Evolutionary conservation across 495 filamentous ascomycete species (phyloP).

Genomic region (Chaetomium fimeti): DNA sequence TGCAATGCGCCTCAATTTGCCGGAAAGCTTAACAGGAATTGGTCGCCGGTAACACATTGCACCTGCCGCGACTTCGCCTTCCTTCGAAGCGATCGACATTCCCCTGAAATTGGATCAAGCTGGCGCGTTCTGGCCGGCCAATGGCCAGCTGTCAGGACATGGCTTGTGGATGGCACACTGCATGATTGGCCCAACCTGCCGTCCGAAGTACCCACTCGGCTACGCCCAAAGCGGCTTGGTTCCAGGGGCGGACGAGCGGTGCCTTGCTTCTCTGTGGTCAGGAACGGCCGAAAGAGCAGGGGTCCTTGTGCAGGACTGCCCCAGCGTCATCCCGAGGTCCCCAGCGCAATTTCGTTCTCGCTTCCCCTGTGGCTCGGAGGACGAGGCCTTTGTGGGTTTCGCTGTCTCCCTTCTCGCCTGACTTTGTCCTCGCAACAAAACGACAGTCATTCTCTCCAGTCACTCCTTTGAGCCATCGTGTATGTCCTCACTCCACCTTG

Average conservation of each 20-base stretch:
- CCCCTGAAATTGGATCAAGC: conserved; percentile 36
- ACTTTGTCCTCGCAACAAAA: conserved; percentile 36
- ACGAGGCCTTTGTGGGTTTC: conserved; percentile 27
- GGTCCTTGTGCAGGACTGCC: conserved; percentile 21
- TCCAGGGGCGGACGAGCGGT: conserved; percentile 14
- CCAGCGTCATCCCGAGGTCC: conserved; percentile 29
- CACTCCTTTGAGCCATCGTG: conserved; percentile 33
- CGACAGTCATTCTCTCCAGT: conserved; percentile 33
- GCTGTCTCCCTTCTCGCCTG: conserved; percentile 19
- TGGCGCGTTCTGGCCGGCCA: conserved; percentile 25
- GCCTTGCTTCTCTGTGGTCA: conserved; percentile 18
- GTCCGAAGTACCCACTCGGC: conserved; percentile 10
- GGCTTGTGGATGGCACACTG: conserved; percentile 17
- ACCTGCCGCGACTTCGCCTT: neutral
- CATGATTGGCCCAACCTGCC: conserved; percentile 28
- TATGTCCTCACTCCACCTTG: conserved; percentile 28
- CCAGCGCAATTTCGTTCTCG: conserved; percentile 39
- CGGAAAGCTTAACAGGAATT: conserved; percentile 7
- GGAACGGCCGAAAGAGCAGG: conserved; percentile 29
- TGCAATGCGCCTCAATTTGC: neutral
- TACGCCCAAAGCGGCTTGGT: conserved; percentile 23
- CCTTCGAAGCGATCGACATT: conserved; percentile 27
- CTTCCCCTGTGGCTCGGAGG: conserved; percentile 27
- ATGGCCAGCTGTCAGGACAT: conserved; percentile 14
- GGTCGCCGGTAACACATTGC: conserved; percentile 2